phyloP scores from a whole-genome alignment of 345 rosid genomes.

The Eucalyptus pumila region DNA sequence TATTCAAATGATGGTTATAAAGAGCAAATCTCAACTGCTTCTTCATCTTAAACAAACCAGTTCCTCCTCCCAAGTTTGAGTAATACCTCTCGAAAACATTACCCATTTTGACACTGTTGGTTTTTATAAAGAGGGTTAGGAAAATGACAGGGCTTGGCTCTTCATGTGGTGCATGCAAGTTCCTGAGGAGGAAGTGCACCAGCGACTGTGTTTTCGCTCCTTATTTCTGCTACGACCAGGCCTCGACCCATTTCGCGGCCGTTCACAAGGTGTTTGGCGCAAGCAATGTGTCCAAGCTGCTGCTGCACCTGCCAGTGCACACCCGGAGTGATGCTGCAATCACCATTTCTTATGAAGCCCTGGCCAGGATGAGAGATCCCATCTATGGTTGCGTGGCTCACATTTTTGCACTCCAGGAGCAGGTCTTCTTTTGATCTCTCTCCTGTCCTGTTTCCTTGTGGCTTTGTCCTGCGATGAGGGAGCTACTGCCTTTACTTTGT shows the following conservation, averaged over 20 bases:
- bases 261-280: constrained; percentile 81
- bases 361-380: constrained; percentile 52
- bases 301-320: constrained; percentile 39
- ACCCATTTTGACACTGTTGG: constrained; percentile 3
- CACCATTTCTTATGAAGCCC: constrained; percentile 59
- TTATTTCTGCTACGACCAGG: constrained; percentile 58
- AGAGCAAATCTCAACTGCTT: constrained; percentile 9
- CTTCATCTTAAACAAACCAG: constrained; percentile 3
- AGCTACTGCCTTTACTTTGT: not conserved
- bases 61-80: not conserved
- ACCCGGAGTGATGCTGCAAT: constrained; percentile 45
- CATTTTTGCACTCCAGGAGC: constrained; percentile 59
- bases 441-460: not conserved
- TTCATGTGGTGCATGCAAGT: constrained; percentile 85
- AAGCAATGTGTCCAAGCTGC: constrained; percentile 60
- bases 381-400: constrained; percentile 58
- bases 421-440: constrained; percentile 18
- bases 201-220: constrained; percentile 65
- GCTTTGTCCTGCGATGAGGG: not conserved
- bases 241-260: constrained; percentile 51
- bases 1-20: constrained; percentile 19
- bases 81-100: not conserved
- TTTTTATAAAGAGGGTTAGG: constrained; percentile 4
- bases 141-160: constrained; percentile 65
- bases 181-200: constrained; percentile 63